These are phyloP conservation scores for Phytopythium oedochilum DNA, from an alignment of 352 stramenopile genomes.

Conservation along the genomic window DNA sequence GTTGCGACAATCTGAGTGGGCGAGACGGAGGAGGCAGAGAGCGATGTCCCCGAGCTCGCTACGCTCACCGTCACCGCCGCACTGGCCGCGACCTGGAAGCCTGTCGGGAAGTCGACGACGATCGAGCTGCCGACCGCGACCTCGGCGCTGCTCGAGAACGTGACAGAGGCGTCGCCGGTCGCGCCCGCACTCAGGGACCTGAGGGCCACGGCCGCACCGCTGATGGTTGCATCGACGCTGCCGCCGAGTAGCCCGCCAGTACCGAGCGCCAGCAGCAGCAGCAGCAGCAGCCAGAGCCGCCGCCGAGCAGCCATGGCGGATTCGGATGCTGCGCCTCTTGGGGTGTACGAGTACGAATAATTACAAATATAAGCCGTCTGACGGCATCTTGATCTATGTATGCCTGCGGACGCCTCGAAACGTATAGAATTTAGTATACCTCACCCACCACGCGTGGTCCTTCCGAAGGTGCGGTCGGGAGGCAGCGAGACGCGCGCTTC, in stretches of 20 bases:
- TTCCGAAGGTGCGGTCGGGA: no score
- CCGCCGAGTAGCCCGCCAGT: slow-evolving; percentile 4
- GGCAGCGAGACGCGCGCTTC: no score
- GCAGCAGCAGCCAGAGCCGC: background rate
- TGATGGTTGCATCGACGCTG: slow-evolving; percentile 13
- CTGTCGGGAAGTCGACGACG: slow-evolving; percentile 23
- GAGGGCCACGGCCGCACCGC: slow-evolving; percentile 14
- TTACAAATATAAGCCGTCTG: no score
- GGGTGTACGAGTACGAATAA: no score
- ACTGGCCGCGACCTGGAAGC: slow-evolving; percentile 18
- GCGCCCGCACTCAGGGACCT: slow-evolving; percentile 18
- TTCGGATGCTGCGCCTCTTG: no score
- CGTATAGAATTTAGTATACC: no score
- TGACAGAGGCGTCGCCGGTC: slow-evolving; percentile 14
- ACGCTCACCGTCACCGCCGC: slow-evolving; percentile 10
- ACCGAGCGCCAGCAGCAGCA: background rate
- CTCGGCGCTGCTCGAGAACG: slow-evolving; percentile 20
- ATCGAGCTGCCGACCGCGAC: slow-evolving; percentile 18
- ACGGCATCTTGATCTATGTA: no score
- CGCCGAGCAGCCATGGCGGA: background rate
- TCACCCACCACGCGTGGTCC: no score
- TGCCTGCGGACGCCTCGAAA: no score
- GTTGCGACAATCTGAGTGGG: slow-evolving; percentile 13
- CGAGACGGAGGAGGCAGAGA: slow-evolving; percentile 16
- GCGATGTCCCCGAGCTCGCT: slow-evolving; percentile 16